phyloP scores from a whole-genome alignment of 371 early-diverging fungal species.

The Blastocladiella emersonii region DNA sequence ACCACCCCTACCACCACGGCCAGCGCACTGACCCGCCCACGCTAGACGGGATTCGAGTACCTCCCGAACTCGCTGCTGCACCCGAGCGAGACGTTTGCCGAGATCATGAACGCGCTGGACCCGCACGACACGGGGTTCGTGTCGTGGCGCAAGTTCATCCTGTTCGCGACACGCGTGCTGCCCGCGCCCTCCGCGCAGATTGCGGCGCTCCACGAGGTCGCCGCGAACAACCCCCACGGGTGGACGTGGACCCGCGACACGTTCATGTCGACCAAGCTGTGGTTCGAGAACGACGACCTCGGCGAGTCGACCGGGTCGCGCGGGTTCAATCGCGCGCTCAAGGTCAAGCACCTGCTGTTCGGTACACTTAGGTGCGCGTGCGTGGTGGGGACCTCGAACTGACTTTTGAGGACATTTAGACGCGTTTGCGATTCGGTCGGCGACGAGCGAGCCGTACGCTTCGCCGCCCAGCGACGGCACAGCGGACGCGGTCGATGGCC shows the following conservation, averaged over 20 bases:
- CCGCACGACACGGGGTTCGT: constrained; percentile 38
- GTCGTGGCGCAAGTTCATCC: constrained; percentile 30
- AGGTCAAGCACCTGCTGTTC: background rate
- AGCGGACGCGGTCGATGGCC: too few relatives aligned
- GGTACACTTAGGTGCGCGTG: background rate
- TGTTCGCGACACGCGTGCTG: constrained; percentile 21
- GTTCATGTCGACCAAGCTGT: background rate
- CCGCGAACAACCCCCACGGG: background rate
- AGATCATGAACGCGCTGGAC: constrained; percentile 23
- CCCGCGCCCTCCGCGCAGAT: constrained; percentile 17
- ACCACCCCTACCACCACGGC: background rate
- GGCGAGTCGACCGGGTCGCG: background rate
- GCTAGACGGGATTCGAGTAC: constrained; percentile 19
- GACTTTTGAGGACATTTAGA: background rate
- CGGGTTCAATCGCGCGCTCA: background rate
- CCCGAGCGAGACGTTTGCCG: background rate
- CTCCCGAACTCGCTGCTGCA: background rate
- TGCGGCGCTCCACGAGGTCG: background rate
- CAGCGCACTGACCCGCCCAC: constrained; percentile 2
- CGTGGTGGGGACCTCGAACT: background rate
- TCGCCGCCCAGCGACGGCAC: too few relatives aligned
- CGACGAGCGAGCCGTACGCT: too few relatives aligned
- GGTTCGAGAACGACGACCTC: background rate
- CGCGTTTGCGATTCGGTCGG: background rate
- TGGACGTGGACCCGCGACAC: background rate